phyloP scores from a whole-genome alignment of 1,139 yeast genomes.

The Suhomyces bokatorum region DNA sequence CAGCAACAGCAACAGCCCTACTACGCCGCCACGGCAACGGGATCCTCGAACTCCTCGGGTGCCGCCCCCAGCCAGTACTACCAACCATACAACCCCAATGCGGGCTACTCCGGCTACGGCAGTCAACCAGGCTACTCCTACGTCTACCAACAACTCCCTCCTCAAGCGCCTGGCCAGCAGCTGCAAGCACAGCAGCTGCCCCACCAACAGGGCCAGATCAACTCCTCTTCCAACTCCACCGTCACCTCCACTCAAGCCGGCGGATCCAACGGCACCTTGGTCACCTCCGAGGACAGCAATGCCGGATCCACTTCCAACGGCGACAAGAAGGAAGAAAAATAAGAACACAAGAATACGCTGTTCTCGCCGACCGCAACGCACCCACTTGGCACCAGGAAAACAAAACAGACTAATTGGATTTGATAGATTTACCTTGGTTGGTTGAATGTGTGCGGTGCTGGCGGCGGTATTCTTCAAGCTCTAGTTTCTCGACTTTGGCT shows the following conservation, averaged over 20 bases:
- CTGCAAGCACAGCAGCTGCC: constrained; percentile 10
- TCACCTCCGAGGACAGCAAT: constrained; percentile 7
- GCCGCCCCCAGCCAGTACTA: constrained; percentile 23
- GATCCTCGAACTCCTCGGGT: constrained; percentile 8
- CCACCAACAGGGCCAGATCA: constrained; percentile 6
- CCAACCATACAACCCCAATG: constrained; percentile 20
- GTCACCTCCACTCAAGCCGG: constrained; percentile 8
- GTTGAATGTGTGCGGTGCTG: neutral
- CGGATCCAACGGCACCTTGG: constrained; percentile 8
- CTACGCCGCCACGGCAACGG: constrained; percentile 10
- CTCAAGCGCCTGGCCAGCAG: constrained; percentile 12
- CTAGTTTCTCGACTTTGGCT: neutral
- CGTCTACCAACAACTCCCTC: constrained; percentile 18
- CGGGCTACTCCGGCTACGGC: constrained; percentile 22
- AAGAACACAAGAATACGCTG: neutral
- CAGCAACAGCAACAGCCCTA: constrained; percentile 23
- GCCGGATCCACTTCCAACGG: constrained; percentile 7
- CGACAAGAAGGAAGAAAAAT: constrained; percentile 12
- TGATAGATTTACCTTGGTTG: constrained; percentile 8
- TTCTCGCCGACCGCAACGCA: neutral
- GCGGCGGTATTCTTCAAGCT: neutral
- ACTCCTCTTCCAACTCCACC: constrained; percentile 6
- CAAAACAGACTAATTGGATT: constrained; percentile 5
- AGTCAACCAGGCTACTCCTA: constrained; percentile 25
- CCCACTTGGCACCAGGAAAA: constrained; percentile 1